Conservation (phyloP, 257 asterid genomes). For the Orobanche coerulescens region DNA sequence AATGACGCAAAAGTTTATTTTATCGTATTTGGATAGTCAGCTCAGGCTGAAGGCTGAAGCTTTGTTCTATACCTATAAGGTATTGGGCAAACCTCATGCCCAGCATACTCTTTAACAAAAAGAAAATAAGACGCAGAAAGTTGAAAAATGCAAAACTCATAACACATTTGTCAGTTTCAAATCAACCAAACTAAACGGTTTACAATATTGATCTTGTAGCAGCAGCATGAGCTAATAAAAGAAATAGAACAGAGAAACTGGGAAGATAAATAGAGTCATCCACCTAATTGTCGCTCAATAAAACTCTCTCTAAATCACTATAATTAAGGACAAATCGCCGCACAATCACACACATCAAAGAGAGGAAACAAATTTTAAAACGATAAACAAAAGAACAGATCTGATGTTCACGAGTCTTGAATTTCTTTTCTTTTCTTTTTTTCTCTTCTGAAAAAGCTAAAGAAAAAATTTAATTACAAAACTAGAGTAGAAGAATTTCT, state of each 20-base stretch:
- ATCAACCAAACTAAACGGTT: background rate
- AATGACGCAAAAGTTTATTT: background rate
- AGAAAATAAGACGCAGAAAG: too few relatives aligned
- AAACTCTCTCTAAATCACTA: background rate
- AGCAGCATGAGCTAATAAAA: background rate
- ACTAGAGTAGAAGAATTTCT: constrained; percentile 10
- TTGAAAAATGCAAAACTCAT: background rate
- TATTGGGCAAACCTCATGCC: too few relatives aligned
- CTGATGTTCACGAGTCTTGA: constrained; percentile 7
- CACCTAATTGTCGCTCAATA: background rate
- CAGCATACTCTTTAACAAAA: too few relatives aligned
- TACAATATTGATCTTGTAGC: background rate
- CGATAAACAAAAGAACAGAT: background rate
- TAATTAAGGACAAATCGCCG: background rate
- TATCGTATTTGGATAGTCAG: too few relatives aligned
- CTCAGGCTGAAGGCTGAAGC: too few relatives aligned
- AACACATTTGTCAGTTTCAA: background rate
- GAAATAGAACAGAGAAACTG: background rate
- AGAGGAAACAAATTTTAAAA: background rate
- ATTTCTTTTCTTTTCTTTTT: too few relatives aligned
- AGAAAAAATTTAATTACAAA: background rate
- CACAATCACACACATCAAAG: background rate
- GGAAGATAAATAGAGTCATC: background rate
- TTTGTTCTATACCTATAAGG: too few relatives aligned
- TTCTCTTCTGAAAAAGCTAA: too few relatives aligned